Evolutionary conservation across 331 rosid genomes (phyloP), one percentile per base, ranked within the genome.

Genomic region (Arachis monticola): DNA sequence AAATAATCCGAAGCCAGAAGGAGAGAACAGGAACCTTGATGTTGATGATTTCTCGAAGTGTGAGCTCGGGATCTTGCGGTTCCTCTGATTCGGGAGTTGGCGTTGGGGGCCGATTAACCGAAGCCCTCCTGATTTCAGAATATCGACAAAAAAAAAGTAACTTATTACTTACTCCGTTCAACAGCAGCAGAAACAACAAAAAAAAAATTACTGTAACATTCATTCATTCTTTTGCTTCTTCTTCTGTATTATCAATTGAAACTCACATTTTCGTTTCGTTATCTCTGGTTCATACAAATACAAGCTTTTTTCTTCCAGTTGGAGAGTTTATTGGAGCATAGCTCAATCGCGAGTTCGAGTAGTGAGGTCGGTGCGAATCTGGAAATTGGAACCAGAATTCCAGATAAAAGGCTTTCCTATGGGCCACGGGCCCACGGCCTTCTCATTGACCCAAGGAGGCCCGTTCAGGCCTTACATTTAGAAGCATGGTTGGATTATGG

Each of bases 31-130:
- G 30, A 14, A 55, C 60, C 60, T 75, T 75, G 68, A 76, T 46
- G 67, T 76, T 67, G 60, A 76, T 57, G 42, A 66, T 76, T 67
- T 76, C 80, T 9, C n/a, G 60, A 9, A 75, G 67, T 40, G 57
- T 27, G 38, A 67, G 60, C 40, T 75, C 67, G 14, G 69, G 48
- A 27, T 66, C 73, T 17, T n/a, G 61, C 13, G 60, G 50, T 13
- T 76, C 74, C 61, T 44, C 80, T 8, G 68, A 22, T 56, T 66
- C 80, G 3, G 60, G 67, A 1, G 63, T 58, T 58, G 63, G 63
- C 12, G 67, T 66, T 55, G 67, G 67, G 9, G 73, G 67, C 38
- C 73, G 73, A 65, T 75, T 75, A 30, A 57, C 50, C 67, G 80
- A 75, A 44, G 60, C 63, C 59, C 46, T 75, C 80, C 80, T 76